phyloP scores from a whole-genome alignment of 345 rosid species.

The Conringia planisiliqua region DNA sequence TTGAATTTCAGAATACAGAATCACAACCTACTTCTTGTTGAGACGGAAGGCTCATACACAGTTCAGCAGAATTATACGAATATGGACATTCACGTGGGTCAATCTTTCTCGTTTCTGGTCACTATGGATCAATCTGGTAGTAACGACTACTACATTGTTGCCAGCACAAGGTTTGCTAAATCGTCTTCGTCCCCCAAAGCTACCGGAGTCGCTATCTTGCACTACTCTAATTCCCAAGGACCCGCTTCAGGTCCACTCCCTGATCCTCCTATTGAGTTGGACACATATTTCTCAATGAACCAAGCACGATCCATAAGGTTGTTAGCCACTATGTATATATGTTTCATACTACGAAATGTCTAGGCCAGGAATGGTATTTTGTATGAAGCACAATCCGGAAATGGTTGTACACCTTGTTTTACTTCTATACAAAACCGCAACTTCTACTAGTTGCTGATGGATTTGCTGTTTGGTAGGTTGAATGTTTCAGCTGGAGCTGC shows the following conservation, averaged over 20 bases:
- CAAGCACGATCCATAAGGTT: conserved; percentile 99
- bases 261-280: conserved; percentile 65
- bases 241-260: conserved; percentile 91
- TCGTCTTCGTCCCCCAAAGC: conserved; percentile 51
- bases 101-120: conserved; percentile 86
- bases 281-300: conserved; percentile 83
- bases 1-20: conserved; percentile 89
- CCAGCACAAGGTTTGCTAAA: conserved; percentile 66
- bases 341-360: conserved; percentile 11
- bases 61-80: conserved; percentile 72
- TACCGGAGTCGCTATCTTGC: conserved; percentile 75
- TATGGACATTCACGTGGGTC: conserved; percentile 96
- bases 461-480: conserved; percentile 47
- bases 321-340: conserved; percentile 31
- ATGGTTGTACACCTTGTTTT: neutral
- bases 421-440: neutral
- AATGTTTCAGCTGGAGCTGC: conserved; percentile 91
- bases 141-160: conserved; percentile 80
- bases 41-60: conserved; percentile 96
- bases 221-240: conserved; percentile 77
- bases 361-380: neutral
- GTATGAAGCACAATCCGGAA: neutral
- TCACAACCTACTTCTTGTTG: conserved; percentile 82
- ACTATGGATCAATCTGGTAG: conserved; percentile 87
- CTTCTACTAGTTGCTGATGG: neutral